Evolutionary conservation across 225 moss, liverwort and hornwort species (phyloP).

Genomic region (Physcomitrium patens): DNA sequence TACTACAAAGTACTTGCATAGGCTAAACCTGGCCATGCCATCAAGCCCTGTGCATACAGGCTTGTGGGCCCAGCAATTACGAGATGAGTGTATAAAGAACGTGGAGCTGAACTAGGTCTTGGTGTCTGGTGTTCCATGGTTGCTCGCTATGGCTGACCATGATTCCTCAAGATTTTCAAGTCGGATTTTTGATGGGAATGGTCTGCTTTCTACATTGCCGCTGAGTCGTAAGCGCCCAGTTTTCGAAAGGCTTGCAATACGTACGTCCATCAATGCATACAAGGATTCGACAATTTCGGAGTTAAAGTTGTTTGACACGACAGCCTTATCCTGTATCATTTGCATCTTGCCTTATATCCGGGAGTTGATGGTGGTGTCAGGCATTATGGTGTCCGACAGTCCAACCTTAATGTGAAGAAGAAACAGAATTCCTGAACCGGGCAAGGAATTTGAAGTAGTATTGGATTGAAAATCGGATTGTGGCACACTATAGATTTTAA

Average conservation of each 20-base stretch:
- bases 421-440: background rate
- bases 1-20: conserved; percentile 16
- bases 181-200: background rate
- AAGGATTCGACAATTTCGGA: conserved; percentile 17
- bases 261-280: background rate
- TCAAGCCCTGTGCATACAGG: conserved; percentile 26
- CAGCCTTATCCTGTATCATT: conserved; percentile 23
- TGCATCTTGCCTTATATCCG: conserved; percentile 26
- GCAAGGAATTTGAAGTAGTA: conserved; percentile 3
- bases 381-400: conserved; percentile 22
- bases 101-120: conserved; percentile 20
- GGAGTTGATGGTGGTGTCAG: conserved; percentile 27
- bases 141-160: background rate
- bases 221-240: background rate
- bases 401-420: conserved; percentile 30
- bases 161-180: background rate
- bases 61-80: conserved; percentile 33
- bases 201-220: background rate
- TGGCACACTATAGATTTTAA: conserved; percentile 1
- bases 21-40: conserved; percentile 22
- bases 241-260: background rate
- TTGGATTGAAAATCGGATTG: conserved; percentile 23
- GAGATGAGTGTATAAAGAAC: conserved; percentile 23
- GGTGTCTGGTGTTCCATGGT: conserved; percentile 18
- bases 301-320: conserved; percentile 13